phyloP scores from a whole-genome alignment of 768 basidiomycete genomes.

The Cystofilobasidium capitatum region DNA sequence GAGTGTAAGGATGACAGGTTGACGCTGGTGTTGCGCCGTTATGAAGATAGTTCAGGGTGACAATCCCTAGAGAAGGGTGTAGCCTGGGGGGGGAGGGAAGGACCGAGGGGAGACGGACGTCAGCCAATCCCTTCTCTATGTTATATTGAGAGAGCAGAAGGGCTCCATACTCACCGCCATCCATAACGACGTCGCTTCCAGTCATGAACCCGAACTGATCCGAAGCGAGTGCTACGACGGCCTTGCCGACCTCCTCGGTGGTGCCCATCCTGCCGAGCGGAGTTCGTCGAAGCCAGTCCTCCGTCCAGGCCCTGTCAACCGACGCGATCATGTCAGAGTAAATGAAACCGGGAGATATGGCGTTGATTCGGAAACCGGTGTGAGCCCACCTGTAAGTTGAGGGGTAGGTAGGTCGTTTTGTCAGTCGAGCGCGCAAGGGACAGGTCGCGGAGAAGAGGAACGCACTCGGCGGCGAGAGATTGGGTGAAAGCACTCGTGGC shows the following conservation, averaged over 20 bases:
- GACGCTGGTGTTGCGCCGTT: too few relatives aligned
- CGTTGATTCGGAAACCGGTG: constrained; percentile 36
- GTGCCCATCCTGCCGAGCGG: constrained; percentile 36
- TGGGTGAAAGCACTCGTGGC: constrained; percentile 36
- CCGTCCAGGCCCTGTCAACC: constrained; percentile 27
- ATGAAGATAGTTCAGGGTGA: too few relatives aligned
- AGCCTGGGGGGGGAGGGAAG: not conserved
- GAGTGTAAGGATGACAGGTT: too few relatives aligned
- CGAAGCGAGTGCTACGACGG: constrained; percentile 33
- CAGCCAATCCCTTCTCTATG: too few relatives aligned
- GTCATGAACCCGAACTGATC: constrained; percentile 35
- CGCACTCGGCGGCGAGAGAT: constrained; percentile 11
- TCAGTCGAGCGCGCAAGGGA: constrained; percentile 31
- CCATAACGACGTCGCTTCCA: constrained; percentile 26
- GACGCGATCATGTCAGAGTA: constrained; percentile 29
- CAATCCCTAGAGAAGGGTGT: not conserved
- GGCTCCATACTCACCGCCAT: not conserved
- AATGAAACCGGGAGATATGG: constrained; percentile 38
- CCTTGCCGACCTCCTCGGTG: constrained; percentile 34
- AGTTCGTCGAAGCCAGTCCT: constrained; percentile 35
- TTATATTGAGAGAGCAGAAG: not conserved
- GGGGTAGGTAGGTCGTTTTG: too few relatives aligned
- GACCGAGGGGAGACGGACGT: too few relatives aligned
- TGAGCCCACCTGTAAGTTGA: too few relatives aligned
- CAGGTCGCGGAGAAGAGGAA: not conserved